Evolutionary conservation across 257 asterid species (phyloP).

Genomic region (Leonotis leonurus): DNA sequence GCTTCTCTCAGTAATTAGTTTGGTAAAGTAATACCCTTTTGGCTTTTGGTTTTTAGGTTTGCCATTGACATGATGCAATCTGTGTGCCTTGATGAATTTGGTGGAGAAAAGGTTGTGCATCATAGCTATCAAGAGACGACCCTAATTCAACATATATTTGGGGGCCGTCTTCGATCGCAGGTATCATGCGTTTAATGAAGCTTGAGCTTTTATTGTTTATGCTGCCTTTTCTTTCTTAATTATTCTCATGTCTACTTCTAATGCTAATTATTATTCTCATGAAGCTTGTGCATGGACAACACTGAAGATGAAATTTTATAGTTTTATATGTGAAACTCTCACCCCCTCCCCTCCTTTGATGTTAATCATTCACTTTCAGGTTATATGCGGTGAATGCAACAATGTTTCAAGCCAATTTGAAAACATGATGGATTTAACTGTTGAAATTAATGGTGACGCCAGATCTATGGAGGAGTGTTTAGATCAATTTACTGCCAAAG

Average conservation of each 20-base stretch:
- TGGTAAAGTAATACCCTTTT: too few species aligned
- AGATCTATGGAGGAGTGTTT: constrained; percentile 92
- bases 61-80: constrained; percentile 98
- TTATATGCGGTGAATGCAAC: constrained; percentile 83
- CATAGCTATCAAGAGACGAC: constrained; percentile 86
- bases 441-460: constrained; percentile 97
- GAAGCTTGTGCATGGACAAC: too few species aligned
- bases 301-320: too few species aligned
- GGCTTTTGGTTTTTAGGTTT: constrained; percentile 49
- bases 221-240: too few species aligned
- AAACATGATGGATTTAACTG: constrained; percentile 98
- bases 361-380: too few species aligned
- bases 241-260: too few species aligned
- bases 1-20: too few species aligned
- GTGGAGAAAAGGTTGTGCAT: constrained; percentile 87
- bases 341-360: too few species aligned
- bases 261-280: too few species aligned
- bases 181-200: constrained; percentile 32
- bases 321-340: too few species aligned
- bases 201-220: background rate
- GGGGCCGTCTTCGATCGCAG: constrained; percentile 96
- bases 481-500: constrained; percentile 91
- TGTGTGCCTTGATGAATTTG: constrained; percentile 89
- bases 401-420: constrained; percentile 83
- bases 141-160: constrained; percentile 94